A percentile compares a stretch with the other conserved stretches of the same genome.
Evolutionary conservation across 371 early-diverging fungal species (phyloP).

Genomic region (Lichtheimia hyalospora): DNA sequence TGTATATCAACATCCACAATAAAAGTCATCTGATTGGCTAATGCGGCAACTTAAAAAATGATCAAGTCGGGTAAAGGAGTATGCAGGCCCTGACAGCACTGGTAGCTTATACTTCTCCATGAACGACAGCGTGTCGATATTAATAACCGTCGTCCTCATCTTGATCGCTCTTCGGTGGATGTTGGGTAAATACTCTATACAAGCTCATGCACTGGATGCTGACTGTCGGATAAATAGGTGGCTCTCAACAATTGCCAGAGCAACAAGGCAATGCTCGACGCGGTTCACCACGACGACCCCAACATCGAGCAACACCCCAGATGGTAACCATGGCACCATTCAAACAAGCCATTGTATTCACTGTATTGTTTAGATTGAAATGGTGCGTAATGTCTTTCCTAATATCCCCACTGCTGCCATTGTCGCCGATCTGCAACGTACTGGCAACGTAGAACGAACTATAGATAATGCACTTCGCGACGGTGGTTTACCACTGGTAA

Average conservation of each 20-base stretch:
- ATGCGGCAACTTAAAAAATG: too few species aligned
- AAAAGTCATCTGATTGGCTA: too few species aligned
- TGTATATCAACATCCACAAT: too few species aligned
- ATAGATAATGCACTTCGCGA: conserved; percentile 86
- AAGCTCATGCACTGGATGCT: too few species aligned
- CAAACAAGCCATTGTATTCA: background rate
- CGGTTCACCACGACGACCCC: conserved; percentile 33
- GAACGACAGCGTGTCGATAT: conserved; percentile 77
- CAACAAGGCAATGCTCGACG: conserved; percentile 46
- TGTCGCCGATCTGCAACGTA: conserved; percentile 80
- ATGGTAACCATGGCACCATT: conserved; percentile 41
- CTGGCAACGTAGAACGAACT: conserved; percentile 85
- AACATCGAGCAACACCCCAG: conserved; percentile 60
- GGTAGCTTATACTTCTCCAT: conserved; percentile 24
- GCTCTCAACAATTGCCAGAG: conserved; percentile 28
- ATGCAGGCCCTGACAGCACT: too few species aligned
- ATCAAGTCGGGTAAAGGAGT: too few species aligned
- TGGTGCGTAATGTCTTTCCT: conserved; percentile 86
- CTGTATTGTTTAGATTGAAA: conserved; percentile 55
- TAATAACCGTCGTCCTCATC: conserved; percentile 72
- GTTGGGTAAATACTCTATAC: conserved; percentile 49
- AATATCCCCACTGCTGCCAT: conserved; percentile 82
- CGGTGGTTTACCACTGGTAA: conserved; percentile 72
- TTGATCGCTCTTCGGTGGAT: conserved; percentile 76
- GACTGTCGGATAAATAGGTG: conserved; percentile 19